phyloP scores from a whole-genome alignment of 2,329 filamentous ascomycete species.

The Colletotrichum sp. region DNA sequence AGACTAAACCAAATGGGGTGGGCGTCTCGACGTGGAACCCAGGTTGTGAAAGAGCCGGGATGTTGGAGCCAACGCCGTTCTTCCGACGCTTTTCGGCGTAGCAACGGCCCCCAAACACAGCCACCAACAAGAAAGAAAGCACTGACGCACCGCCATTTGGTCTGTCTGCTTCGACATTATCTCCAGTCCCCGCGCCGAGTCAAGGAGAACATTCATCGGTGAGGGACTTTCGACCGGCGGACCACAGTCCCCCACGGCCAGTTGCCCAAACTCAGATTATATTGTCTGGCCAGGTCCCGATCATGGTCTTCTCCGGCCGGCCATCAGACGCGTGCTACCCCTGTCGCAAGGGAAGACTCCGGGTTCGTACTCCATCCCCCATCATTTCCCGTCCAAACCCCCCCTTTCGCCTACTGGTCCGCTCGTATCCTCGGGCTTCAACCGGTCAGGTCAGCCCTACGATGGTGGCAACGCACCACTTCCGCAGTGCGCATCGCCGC shows the following conservation, averaged over 20 bases:
- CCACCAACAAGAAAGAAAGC: not conserved
- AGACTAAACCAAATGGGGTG: slow-evolving; percentile 9
- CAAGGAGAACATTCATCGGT: not conserved
- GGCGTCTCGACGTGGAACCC: not conserved
- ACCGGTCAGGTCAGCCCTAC: slow-evolving; percentile 3
- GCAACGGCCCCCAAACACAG: slow-evolving; percentile 5
- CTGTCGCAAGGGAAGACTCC: slow-evolving; percentile 29
- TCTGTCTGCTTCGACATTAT: not conserved
- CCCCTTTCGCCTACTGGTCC: not conserved
- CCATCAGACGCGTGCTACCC: slow-evolving; percentile 31
- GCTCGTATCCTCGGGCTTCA: not conserved
- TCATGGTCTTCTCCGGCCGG: slow-evolving; percentile 33
- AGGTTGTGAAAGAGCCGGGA: not conserved
- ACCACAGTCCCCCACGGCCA: not conserved
- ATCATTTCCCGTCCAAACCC: not conserved
- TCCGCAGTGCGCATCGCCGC: not conserved
- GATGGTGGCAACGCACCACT: not conserved
- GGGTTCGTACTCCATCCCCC: slow-evolving; percentile 23
- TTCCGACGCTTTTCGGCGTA: not conserved
- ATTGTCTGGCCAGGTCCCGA: not conserved
- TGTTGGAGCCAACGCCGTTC: not conserved
- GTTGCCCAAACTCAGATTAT: not conserved
- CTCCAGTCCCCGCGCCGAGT: not conserved
- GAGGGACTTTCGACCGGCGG: not conserved
- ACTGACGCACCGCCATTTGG: not conserved